Evolutionary conservation across 768 basidiomycete genomes (phyloP).

Genomic region (Mycena kentingensis): DNA sequence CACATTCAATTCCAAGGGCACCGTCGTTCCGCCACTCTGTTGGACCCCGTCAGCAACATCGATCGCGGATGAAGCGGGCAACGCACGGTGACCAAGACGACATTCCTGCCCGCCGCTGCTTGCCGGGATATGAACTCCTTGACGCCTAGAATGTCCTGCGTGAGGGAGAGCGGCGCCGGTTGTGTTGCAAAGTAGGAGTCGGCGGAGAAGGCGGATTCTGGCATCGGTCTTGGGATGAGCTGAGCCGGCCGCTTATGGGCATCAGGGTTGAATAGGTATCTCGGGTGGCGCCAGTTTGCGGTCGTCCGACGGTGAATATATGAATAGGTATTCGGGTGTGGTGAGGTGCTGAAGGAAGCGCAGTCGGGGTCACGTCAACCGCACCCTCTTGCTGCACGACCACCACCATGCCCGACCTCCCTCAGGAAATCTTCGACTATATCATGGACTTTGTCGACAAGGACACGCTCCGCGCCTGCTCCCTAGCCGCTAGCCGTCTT

Average conservation of each 20-base stretch:
- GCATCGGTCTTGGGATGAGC: too few relatives aligned
- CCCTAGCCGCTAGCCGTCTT: neutral
- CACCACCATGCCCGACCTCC: neutral
- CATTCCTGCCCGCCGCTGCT: constrained; percentile 60
- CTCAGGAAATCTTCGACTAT: neutral
- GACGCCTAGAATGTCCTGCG: constrained; percentile 65
- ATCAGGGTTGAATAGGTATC: too few relatives aligned
- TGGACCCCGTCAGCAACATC: constrained; percentile 10
- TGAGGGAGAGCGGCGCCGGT: constrained; percentile 70
- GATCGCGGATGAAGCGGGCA: constrained; percentile 12
- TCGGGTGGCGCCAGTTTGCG: too few relatives aligned
- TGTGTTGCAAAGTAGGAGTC: constrained; percentile 92
- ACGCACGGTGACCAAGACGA: constrained; percentile 93
- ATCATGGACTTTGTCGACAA: neutral
- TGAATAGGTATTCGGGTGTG: too few relatives aligned
- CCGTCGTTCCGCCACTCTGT: constrained; percentile 98
- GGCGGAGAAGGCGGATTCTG: too few relatives aligned
- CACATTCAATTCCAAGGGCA: constrained; percentile 98
- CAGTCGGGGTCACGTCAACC: too few relatives aligned
- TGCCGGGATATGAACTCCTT: constrained; percentile 73
- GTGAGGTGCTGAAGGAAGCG: too few relatives aligned
- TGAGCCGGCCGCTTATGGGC: too few relatives aligned
- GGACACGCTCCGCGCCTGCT: neutral
- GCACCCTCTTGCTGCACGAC: too few relatives aligned
- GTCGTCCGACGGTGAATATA: too few relatives aligned